Evolutionary conservation across 2,329 filamentous ascomycete genomes (phyloP), one percentile per base, ranked within the genome.

Genomic region (Cyclaneusma minus): DNA sequence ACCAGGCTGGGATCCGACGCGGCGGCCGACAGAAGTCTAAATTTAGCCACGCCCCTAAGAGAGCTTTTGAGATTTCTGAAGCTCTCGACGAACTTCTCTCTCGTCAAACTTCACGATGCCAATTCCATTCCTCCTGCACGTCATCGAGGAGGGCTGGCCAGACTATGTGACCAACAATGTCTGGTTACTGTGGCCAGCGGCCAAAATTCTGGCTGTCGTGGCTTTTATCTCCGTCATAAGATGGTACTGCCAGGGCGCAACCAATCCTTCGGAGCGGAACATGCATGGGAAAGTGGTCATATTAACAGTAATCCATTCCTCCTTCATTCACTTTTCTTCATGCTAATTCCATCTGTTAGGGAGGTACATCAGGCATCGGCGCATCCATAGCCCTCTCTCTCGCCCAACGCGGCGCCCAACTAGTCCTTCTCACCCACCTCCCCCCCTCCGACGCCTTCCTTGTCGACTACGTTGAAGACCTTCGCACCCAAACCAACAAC

Each of bases 261-360:
- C 53, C 39, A 94, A 89, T 51, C 55, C 53, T 21, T 67, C 80
- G 14, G 84, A 93, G 47, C 68, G 82, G 32, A 64, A 78, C 29
- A 84, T 98, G 73, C 84, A 94, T 51, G 84, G 83, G 24, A 91
- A 91, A 47, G 83, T 98, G 25, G 65, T 94, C 22, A 75, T 98
- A 62, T 69, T 98, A 27, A 98, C 89, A 11, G 85, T 75, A 60
- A 14, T 13, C 5, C 15, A 16, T 6, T 32, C 16, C 13, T 13
- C 14, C 12, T 10, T 13, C 6, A 20, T 17, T 15, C n/a, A 17
- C 11, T n/a, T 15, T 28, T 20, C 20, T 25, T 5, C n/a, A 18
- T 24, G 18, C 40, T 43, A 25, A 49, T 30, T 41, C 22, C 9
- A 14, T 21, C 15, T 4, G 10, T 10, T 25, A 77, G 72, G 76